Base-by-base conservation (phyloP, 225 moss, liverwort and hornwort species). In the Antitrichia curtipendula region DNA sequence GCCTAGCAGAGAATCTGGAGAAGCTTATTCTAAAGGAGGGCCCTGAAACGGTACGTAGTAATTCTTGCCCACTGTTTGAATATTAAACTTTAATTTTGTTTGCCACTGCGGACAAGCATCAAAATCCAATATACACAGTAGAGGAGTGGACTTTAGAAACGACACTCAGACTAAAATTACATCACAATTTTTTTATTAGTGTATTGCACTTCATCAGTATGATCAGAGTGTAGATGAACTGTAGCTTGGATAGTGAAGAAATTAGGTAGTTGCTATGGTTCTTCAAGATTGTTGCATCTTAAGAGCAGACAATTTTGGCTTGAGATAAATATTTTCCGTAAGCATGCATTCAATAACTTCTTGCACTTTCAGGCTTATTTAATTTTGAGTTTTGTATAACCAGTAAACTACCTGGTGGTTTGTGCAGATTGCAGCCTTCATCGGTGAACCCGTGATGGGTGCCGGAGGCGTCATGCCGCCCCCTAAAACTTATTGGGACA, bases 391-490 rank as follows among this genome's bases (percentile, higher is more conserved):
- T 41, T 71, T 53, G 28, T 61, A 34, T 71, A 40, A 80, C 13
- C 19, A 53, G 74, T 66, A 45, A 72, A 59, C 16, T 81, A 50
- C 53, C 19, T 78, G 72, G 66, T 85, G 87, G 66, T 47, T 32
- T 86, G 66, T 88, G 89, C 95, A 98, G 98, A 95, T 99, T 87
- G 98, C 96, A 45, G 98, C 98, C 29, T 99, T 99, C 63, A 96
- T 99, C 83, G 98, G 94, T 63, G 98, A 99, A 83, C 98, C 98
- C 66, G 93, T 96, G 80, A 95, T 99, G 97, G 98, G 92, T 90
- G 98, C 96, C 88, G 97, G 98, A 90, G 98, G 98, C 82, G 98
- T 99, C 70, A 99, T 99, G 88, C 97, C 97, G 27, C 98, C 98
- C 58, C 98, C 98, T 66, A 94, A 93, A 36, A 97, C 97, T 36